Evolutionary conservation across 2,329 filamentous ascomycete genomes (phyloP).

Genomic region (Ophiosphaerella herpotricha): DNA sequence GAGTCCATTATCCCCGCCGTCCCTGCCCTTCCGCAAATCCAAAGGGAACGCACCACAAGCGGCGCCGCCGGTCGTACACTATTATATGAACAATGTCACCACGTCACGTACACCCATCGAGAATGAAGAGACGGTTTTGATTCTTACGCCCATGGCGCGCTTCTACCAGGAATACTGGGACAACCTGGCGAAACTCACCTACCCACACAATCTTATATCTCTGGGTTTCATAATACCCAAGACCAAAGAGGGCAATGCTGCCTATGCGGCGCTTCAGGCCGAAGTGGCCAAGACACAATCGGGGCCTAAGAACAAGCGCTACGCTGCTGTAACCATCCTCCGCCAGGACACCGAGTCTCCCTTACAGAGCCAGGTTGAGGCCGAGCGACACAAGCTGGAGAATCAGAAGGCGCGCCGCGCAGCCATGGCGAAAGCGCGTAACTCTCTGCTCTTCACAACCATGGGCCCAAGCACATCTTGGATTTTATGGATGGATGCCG

Average conservation of each 20-base stretch:
- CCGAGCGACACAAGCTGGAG: conserved; percentile 86
- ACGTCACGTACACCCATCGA: conserved; percentile 74
- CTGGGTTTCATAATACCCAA: conserved; percentile 96
- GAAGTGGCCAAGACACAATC: conserved; percentile 86
- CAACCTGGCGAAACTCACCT: conserved; percentile 80
- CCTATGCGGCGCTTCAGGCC: conserved; percentile 80
- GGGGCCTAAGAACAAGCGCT: conserved; percentile 78
- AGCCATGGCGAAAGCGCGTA: conserved; percentile 91
- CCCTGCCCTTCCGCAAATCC: conserved; percentile 73
- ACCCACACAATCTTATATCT: conserved; percentile 93
- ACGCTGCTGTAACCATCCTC: conserved; percentile 91
- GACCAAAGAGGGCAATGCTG: conserved; percentile 86
- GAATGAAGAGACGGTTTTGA: conserved; percentile 83
- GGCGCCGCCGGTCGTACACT: conserved; percentile 87
- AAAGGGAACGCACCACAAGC: conserved; percentile 58
- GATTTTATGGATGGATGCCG: conserved; percentile 95
- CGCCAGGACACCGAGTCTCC: conserved; percentile 92
- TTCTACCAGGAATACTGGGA: conserved; percentile 98
- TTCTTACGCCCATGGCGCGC: conserved; percentile 88
- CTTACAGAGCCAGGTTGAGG: conserved; percentile 78
- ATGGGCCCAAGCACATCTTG: conserved; percentile 88
- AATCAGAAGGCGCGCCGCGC: conserved; percentile 86
- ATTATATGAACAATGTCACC: conserved; percentile 94
- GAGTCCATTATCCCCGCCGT: conserved; percentile 74
- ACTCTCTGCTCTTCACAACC: conserved; percentile 93